Percentiles rank a stretch among this genome's conserved stretches.
Conservation (phyloP, 2,329 filamentous ascomycete species). For the Diaporthe citrichinensis region DNA sequence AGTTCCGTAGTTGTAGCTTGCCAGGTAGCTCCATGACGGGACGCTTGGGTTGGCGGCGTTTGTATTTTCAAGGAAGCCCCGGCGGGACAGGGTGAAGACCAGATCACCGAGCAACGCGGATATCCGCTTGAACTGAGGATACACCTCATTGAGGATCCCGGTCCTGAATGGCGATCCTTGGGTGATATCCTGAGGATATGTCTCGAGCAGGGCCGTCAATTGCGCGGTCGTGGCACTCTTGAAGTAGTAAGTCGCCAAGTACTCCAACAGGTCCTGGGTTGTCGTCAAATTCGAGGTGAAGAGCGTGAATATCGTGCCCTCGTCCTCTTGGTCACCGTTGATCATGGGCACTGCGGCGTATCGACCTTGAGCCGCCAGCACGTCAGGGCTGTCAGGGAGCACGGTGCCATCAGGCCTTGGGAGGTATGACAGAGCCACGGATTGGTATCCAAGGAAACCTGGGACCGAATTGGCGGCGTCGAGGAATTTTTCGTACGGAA, state of each 20-base stretch:
- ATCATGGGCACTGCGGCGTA: constrained; percentile 66
- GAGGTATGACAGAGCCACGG: constrained; percentile 79
- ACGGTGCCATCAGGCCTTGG: constrained; percentile 79
- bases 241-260: constrained; percentile 75
- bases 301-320: constrained; percentile 81
- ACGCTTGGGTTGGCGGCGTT: constrained; percentile 66
- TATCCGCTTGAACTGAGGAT: constrained; percentile 83
- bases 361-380: constrained; percentile 64
- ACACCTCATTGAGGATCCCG: constrained; percentile 76
- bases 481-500: constrained; percentile 73
- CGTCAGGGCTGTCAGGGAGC: constrained; percentile 74
- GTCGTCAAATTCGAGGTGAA: constrained; percentile 79
- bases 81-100: constrained; percentile 79
- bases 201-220: constrained; percentile 70
- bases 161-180: constrained; percentile 82
- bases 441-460: constrained; percentile 75
- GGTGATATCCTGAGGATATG: constrained; percentile 70
- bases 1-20: constrained; percentile 79
- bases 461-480: constrained; percentile 79
- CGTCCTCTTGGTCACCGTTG: constrained; percentile 83
- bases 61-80: constrained; percentile 70
- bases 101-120: constrained; percentile 83
- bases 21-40: constrained; percentile 81
- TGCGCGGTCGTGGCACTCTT: constrained; percentile 63
- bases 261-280: constrained; percentile 69